Percentiles rank a stretch among this genome's conserved stretches.
Evolutionary conservation across 139 green algal genomes (phyloP).

Genomic region (Pseudopediastrum boryanum): DNA sequence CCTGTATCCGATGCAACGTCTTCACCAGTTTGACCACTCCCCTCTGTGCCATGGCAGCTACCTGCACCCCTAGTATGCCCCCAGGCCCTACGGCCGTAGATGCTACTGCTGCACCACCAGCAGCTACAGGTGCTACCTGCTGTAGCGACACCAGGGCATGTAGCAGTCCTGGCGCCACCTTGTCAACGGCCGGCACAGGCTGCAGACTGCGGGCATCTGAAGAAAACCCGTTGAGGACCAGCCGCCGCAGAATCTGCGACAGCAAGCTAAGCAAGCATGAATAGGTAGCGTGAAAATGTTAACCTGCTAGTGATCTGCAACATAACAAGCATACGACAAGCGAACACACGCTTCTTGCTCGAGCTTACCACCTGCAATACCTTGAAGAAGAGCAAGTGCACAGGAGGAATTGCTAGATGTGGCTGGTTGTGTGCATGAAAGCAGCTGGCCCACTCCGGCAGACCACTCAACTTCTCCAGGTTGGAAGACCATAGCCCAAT

Average conservation of each 20-base stretch:
- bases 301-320: no score
- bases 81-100: not conserved
- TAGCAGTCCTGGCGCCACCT: slow-evolving; percentile 63
- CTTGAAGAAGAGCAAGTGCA: no score
- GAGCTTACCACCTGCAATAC: no score
- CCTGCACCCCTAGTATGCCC: slow-evolving; percentile 4
- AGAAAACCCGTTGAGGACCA: slow-evolving; percentile 84
- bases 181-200: slow-evolving; percentile 57
- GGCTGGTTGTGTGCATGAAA: no score
- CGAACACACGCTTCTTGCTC: no score
- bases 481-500: not conserved
- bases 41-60: slow-evolving; percentile 75
- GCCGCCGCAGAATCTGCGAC: slow-evolving; percentile 71
- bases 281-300: no score
- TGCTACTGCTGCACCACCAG: slow-evolving; percentile 15
- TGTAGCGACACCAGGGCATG: slow-evolving; percentile 55
- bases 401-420: no score
- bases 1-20: slow-evolving; percentile 67
- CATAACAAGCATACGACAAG: no score
- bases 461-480: no score
- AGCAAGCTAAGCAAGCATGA: no score
- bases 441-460: no score
- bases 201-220: slow-evolving; percentile 70
- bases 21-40: slow-evolving; percentile 87
- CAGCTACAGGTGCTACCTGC: slow-evolving; percentile 5